These are phyloP conservation scores for Penicillium waksmanii DNA, from an alignment of 495 filamentous ascomycete species.

Conservation along the genomic window DNA sequence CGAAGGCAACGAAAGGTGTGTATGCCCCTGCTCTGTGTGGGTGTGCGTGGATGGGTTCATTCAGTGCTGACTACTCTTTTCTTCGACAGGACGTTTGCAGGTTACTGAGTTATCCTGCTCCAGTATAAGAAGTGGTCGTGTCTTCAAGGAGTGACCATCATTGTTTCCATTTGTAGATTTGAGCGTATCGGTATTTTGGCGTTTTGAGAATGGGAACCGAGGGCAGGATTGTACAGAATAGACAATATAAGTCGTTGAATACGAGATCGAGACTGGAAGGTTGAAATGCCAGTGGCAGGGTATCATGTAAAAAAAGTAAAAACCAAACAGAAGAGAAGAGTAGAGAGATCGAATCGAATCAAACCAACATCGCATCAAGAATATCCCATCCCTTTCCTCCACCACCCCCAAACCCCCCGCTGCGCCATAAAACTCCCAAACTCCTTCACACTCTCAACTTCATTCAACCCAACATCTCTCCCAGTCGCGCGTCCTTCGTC, in stretches of 20 bases:
- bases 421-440: constrained; percentile 48
- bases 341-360: not conserved
- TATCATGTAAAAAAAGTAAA: constrained; percentile 6
- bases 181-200: not conserved
- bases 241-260: not conserved
- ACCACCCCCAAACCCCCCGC: constrained; percentile 50
- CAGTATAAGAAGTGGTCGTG: constrained; percentile 29
- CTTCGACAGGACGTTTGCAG: constrained; percentile 49
- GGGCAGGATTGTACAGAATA: not conserved
- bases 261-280: not conserved
- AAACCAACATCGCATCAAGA: constrained; percentile 15
- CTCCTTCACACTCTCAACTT: constrained; percentile 51
- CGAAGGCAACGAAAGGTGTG: constrained; percentile 60
- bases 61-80: not conserved
- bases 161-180: not conserved
- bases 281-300: not conserved
- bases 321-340: not conserved
- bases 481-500: not conserved
- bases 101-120: constrained; percentile 52
- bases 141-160: not conserved
- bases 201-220: not conserved
- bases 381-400: constrained; percentile 56
- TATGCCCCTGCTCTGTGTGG: not conserved
- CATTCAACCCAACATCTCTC: constrained; percentile 27
- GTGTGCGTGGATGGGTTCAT: not conserved